phyloP scores from a whole-genome alignment of 2,329 filamentous ascomycete species.

The Clarireedia paspali region DNA sequence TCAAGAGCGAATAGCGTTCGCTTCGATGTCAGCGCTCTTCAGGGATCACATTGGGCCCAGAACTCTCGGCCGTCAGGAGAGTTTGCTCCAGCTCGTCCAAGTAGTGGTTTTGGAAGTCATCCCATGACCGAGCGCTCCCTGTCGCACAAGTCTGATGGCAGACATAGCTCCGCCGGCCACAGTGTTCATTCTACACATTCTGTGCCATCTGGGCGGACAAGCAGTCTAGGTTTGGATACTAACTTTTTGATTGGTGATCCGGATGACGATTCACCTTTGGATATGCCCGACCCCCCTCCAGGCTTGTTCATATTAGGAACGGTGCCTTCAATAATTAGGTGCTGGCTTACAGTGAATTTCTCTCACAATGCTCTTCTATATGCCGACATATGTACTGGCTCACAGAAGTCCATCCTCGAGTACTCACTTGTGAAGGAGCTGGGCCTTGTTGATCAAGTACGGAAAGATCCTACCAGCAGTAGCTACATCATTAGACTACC shows the following conservation, averaged over 20 bases:
- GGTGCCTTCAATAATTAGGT: slow-evolving; percentile 89
- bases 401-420: slow-evolving; percentile 79
- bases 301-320: slow-evolving; percentile 80
- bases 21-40: slow-evolving; percentile 92
- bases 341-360: slow-evolving; percentile 88
- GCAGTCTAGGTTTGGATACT: slow-evolving; percentile 78
- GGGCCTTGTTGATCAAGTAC: slow-evolving; percentile 58
- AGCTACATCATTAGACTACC: slow-evolving; percentile 64
- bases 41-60: slow-evolving; percentile 79
- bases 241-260: slow-evolving; percentile 56
- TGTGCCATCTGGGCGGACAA: slow-evolving; percentile 69
- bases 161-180: slow-evolving; percentile 87
- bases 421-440: slow-evolving; percentile 67
- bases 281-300: slow-evolving; percentile 69
- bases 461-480: slow-evolving; percentile 54
- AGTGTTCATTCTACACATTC: slow-evolving; percentile 66
- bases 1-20: slow-evolving; percentile 95
- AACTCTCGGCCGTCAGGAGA: slow-evolving; percentile 77
- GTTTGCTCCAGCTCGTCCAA: slow-evolving; percentile 67
- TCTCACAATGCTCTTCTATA: slow-evolving; percentile 85
- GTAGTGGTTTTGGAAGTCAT: slow-evolving; percentile 70
- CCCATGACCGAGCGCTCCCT: slow-evolving; percentile 82
- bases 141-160: slow-evolving; percentile 92
- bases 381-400: slow-evolving; percentile 86
- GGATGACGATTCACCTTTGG: slow-evolving; percentile 60